phyloP scores from a whole-genome alignment of 2,329 filamentous ascomycete species.

The Furcasterigmium sp. region DNA sequence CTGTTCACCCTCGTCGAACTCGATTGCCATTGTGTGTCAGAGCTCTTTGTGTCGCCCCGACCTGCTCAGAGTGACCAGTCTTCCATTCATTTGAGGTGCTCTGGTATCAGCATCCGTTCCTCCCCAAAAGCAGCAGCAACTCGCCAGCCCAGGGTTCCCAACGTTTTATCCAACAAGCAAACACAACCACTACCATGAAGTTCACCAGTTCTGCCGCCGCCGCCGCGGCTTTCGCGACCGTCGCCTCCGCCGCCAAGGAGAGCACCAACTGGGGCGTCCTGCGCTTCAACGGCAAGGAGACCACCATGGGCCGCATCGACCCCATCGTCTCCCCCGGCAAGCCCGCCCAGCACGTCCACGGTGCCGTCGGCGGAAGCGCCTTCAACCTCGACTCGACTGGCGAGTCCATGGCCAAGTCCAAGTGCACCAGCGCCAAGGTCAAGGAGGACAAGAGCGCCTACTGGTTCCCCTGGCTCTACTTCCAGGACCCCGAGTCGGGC shows the following conservation, averaged over 20 bases:
- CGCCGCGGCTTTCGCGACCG: slow-evolving; percentile 31
- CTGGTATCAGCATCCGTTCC: background rate
- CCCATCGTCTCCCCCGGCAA: slow-evolving; percentile 62
- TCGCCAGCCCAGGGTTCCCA: background rate
- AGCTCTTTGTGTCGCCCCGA: background rate
- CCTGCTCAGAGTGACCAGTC: background rate
- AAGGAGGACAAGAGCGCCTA: slow-evolving; percentile 69
- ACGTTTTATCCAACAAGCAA: background rate
- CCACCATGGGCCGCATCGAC: slow-evolving; percentile 59
- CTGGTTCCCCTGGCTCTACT: slow-evolving; percentile 71
- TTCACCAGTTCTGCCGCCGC: slow-evolving; percentile 17
- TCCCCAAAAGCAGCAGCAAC: background rate
- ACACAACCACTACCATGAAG: slow-evolving; percentile 21
- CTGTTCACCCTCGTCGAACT: background rate
- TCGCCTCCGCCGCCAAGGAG: slow-evolving; percentile 25
- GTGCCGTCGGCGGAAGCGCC: slow-evolving; percentile 64
- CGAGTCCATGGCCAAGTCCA: slow-evolving; percentile 51
- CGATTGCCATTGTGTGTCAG: background rate
- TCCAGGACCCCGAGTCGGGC: slow-evolving; percentile 55
- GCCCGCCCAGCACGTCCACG: slow-evolving; percentile 60
- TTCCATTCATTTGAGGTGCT: background rate
- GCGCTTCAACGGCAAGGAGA: slow-evolving; percentile 61
- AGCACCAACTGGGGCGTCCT: slow-evolving; percentile 60
- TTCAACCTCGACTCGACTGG: slow-evolving; percentile 61
- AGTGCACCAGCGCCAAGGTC: slow-evolving; percentile 66